Base-by-base conservation (phyloP, 1,284 basidiomycete genomes). In the Papiliotrema flavescens region DNA sequence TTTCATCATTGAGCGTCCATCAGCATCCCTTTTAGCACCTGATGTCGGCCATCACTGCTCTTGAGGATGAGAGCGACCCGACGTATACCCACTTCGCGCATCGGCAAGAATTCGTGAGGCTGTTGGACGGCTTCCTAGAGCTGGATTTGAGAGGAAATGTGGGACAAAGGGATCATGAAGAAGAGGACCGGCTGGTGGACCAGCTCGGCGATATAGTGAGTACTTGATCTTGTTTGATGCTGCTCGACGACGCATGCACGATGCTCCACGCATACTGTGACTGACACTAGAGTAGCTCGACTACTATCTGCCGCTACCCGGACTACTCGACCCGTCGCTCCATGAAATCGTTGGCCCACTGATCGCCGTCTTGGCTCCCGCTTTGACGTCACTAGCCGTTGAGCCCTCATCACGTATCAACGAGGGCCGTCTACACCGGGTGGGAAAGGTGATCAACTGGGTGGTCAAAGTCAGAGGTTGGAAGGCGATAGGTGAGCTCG, bases 261-360 rank as follows among this genome's bases (percentile, higher is more conserved):
- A 26, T 22, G 26, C 56, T 40, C 15, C 47, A 2, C 19, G 42
- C 20, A 19, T 14, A 42, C 53, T 62, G 19, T 35, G 28, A 6
- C 23, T 35, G 43, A 53, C 26, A 39, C 15, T 8, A 9, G 47
- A 19, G 1, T 15, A 97, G 93, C 82, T 98, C 40, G 83, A 85
- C 71, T 83, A 86, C 70, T 98, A 97, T 69, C 93, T 97, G 70
- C 94, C 98, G 56, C 89, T 95, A 66, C 81, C 93, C 2, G 91
- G 94, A 67, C 82, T 99, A 0, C 82, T 98, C n/a, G 96, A 98
- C 72, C 93, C 94, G n/a, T 87, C 84, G 65, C 81, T 99, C n/a
- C 89, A 93, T 66, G 71, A 78, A 17, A 85, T 98, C 56, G 84
- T 98, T 13, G 75, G 80, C 2, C 93, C 94, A 0, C 84, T 89